A percentile compares a stretch with the other conserved stretches of the same genome.
Evolutionary conservation across 2,329 filamentous ascomycete species (phyloP).

Genomic region (Epichloe bromicola): DNA sequence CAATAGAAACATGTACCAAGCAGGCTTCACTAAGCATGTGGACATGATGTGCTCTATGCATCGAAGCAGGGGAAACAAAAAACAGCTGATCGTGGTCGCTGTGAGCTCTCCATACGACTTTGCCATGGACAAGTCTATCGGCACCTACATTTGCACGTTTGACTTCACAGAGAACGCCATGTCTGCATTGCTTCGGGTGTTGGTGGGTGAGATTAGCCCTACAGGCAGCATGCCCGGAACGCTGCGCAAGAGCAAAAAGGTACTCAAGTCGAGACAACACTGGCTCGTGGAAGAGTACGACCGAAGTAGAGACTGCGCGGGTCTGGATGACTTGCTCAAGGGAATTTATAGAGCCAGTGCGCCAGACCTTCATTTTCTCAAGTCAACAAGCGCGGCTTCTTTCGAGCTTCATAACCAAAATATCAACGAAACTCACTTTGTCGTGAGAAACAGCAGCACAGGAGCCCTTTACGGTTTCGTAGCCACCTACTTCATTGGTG

Average conservation of each 20-base stretch:
- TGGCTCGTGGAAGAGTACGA: conserved; percentile 91
- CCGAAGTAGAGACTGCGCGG: conserved; percentile 59
- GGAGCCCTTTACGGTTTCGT: conserved; percentile 86
- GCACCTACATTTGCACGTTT: conserved; percentile 89
- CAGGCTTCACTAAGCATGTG: conserved; percentile 90
- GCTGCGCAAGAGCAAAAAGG: conserved; percentile 74
- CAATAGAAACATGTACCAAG: conserved; percentile 85
- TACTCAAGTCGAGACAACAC: conserved; percentile 78
- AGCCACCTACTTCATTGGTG: conserved; percentile 68
- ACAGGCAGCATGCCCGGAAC: conserved; percentile 55
- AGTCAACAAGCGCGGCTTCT: conserved; percentile 55
- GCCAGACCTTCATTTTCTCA: conserved; percentile 56
- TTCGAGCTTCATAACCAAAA: conserved; percentile 62
- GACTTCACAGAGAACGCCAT: conserved; percentile 92
- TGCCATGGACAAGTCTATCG: conserved; percentile 79
- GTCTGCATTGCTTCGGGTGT: conserved; percentile 66
- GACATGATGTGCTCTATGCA: conserved; percentile 89
- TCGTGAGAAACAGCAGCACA: conserved; percentile 88
- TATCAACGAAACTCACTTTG: conserved; percentile 74
- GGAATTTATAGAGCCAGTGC: conserved; percentile 54
- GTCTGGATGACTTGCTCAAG: conserved; percentile 62
- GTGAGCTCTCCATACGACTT: conserved; percentile 97
- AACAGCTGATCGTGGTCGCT: conserved; percentile 79
- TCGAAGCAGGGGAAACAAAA: conserved; percentile 64
- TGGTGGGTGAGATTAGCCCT: conserved; percentile 62